Base-by-base conservation (phyloP, 2,329 filamentous ascomycete genomes). In the Cladosporium oxysporum region DNA sequence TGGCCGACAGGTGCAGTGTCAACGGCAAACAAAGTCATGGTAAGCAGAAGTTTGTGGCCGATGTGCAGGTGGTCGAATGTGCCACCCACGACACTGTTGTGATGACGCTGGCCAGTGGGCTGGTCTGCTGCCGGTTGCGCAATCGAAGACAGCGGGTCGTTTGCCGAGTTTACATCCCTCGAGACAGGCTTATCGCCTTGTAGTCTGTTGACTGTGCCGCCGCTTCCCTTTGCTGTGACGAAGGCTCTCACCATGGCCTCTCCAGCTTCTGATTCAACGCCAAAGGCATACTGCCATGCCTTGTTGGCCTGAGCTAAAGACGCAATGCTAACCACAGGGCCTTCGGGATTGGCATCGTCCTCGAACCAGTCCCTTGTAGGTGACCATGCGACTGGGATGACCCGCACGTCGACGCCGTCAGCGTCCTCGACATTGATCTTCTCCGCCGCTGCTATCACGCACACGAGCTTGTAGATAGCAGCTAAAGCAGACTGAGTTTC, bases 31-130 rank as follows among this genome's bases (percentile, higher is more conserved):
- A 89, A 87, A 0, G 91, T 91, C 68, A 93, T 93, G n/a, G 93
- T 93, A 23, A 99, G 86, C 23, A 99, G 85, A n/a, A 98, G 84
- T 79, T 98, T 99, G 81, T 99, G 95, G 6, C 95, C 95, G 4
- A 91, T 89, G 76, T 99, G 95, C 26, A 99, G 85, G 78, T 98
- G 93, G 77, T 99, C 95, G 79, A 98, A 99, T 0, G 95, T 99
- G 11, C 95, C 95, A 33, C 94, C 95, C 14, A 98, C 87, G 23
- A 62, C 58, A 35, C 57, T 59, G 21, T 60, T 60, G 66, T 83
- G 79, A 76, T 91, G 86, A 50, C 77, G 73, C 28, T 69, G 68
- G n/a, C n/a, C 47, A 33, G 23, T 47, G 16, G 47, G 29, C 14
- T 44, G 44, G 18, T 41, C 37, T 2, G 68, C n/a, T 16, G 50